Percentiles rank a stretch among this genome's conserved stretches.
phyloP scores from a whole-genome alignment of 805 yeast species.

The Clavispora santaluciae region DNA sequence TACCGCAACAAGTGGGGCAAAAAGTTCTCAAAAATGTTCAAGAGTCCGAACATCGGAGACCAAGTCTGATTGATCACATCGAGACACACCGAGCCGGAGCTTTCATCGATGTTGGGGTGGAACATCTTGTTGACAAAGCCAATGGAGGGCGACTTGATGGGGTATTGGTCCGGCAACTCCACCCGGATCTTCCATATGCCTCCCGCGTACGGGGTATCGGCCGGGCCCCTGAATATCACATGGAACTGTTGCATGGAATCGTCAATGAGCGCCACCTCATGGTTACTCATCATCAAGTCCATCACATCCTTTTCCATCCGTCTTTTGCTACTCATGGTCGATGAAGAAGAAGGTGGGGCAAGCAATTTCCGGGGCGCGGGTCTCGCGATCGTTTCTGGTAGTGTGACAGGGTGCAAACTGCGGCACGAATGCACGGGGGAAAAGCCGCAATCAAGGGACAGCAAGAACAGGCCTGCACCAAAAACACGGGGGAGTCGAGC shows the following conservation, averaged over 20 bases:
- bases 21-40: constrained; percentile 88
- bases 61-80: constrained; percentile 97
- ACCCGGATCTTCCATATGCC: constrained; percentile 91
- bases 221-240: constrained; percentile 83
- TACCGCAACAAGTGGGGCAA: constrained; percentile 86
- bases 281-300: constrained; percentile 95
- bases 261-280: constrained; percentile 76
- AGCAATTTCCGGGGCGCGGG: neutral
- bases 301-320: constrained; percentile 93
- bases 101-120: constrained; percentile 94
- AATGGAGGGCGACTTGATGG: constrained; percentile 92
- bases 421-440: neutral
- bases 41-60: constrained; percentile 95
- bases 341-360: neutral
- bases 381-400: neutral
- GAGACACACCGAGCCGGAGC: constrained; percentile 86
- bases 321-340: constrained; percentile 38
- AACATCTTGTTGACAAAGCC: constrained; percentile 88
- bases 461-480: too few relatives aligned
- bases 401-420: neutral
- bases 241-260: constrained; percentile 77
- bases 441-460: neutral
- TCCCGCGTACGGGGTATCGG: constrained; percentile 75
- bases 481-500: too few relatives aligned
- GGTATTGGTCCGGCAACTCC: constrained; percentile 92